Evolutionary conservation across 495 filamentous ascomycete species (phyloP).

Genomic region (Recurvomyces mirabilis): DNA sequence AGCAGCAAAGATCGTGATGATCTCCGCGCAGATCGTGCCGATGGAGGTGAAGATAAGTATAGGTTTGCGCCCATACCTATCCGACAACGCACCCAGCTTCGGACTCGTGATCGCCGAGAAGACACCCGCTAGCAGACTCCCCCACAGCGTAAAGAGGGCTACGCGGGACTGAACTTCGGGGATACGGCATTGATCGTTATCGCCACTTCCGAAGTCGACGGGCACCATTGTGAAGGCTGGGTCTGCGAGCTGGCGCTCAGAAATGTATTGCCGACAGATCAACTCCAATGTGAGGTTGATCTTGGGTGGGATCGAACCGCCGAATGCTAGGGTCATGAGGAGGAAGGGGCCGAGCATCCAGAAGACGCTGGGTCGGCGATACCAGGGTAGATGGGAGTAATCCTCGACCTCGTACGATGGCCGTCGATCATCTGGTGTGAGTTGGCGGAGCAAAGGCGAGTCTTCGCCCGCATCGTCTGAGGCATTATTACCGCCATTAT

Average conservation of each 20-base stretch:
- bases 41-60: constrained; percentile 56
- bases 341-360: constrained; percentile 74
- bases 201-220: constrained; percentile 50
- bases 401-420: constrained; percentile 39
- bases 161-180: constrained; percentile 63
- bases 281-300: constrained; percentile 70
- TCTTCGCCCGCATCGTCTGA: constrained; percentile 6
- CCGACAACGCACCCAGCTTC: constrained; percentile 72
- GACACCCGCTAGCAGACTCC: constrained; percentile 58
- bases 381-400: constrained; percentile 56
- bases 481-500: not conserved
- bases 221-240: constrained; percentile 51
- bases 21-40: constrained; percentile 57
- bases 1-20: constrained; percentile 64
- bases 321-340: constrained; percentile 70
- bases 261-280: constrained; percentile 68
- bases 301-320: constrained; percentile 67
- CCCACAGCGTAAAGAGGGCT: constrained; percentile 62
- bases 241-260: constrained; percentile 45
- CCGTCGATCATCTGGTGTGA: constrained; percentile 12
- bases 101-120: constrained; percentile 67
- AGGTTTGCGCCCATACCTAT: constrained; percentile 70
- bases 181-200: constrained; percentile 62
- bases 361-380: constrained; percentile 65
- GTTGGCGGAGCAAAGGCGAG: constrained; percentile 8